phyloP scores from a whole-genome alignment of 2,329 filamentous ascomycete species.

The Nemania bipapillata region DNA sequence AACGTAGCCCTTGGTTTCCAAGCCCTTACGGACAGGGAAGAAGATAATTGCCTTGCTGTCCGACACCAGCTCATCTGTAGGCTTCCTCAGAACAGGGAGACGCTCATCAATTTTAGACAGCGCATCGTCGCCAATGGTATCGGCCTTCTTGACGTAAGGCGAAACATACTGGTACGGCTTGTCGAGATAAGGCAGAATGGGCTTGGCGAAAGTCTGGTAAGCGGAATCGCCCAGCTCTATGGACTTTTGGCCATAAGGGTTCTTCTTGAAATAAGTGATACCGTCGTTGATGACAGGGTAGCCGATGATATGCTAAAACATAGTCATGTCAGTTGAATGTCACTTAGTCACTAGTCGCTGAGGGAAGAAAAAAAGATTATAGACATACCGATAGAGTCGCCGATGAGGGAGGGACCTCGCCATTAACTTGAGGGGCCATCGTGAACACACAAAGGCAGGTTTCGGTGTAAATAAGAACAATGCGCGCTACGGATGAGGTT shows the following conservation, averaged over 20 bases:
- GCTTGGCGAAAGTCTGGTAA: slow-evolving; percentile 80
- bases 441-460: slow-evolving; percentile 25
- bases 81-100: slow-evolving; percentile 80
- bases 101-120: slow-evolving; percentile 74
- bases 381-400: slow-evolving; percentile 51
- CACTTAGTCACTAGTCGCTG: not conserved
- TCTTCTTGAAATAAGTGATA: slow-evolving; percentile 80
- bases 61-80: slow-evolving; percentile 74
- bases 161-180: slow-evolving; percentile 84
- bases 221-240: slow-evolving; percentile 78
- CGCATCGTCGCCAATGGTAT: slow-evolving; percentile 78
- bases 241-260: slow-evolving; percentile 85
- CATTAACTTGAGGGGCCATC: slow-evolving; percentile 52
- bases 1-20: slow-evolving; percentile 71
- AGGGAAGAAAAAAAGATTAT: not conserved
- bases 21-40: slow-evolving; percentile 70
- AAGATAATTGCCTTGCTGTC: slow-evolving; percentile 71
- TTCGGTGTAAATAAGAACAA: slow-evolving; percentile 18
- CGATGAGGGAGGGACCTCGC: slow-evolving; percentile 50
- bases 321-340: slow-evolving; percentile 7
- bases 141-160: slow-evolving; percentile 85
- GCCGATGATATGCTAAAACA: slow-evolving; percentile 78
- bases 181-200: slow-evolving; percentile 79
- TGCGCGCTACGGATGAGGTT: slow-evolving; percentile 8
- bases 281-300: slow-evolving; percentile 86